A percentile compares a stretch with the other conserved stretches of the same genome.
These are phyloP conservation scores for Paraphaeosphaeria minitans DNA, from an alignment of 2,329 filamentous ascomycete genomes.

Conservation along the genomic window DNA sequence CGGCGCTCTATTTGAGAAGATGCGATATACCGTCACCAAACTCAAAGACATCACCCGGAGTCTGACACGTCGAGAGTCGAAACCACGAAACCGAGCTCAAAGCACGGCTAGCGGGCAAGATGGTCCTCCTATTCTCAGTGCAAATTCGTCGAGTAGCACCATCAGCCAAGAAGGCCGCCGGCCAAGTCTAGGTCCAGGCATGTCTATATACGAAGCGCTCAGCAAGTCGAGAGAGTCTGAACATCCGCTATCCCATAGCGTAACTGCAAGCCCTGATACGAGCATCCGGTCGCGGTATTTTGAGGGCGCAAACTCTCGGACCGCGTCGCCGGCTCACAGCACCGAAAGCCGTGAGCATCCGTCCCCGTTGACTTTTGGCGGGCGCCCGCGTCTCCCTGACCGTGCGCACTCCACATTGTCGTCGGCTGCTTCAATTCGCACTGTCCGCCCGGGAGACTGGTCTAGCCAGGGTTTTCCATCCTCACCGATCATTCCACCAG, in stretches of 20 bases:
- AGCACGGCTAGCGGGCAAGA: slow-evolving; percentile 61
- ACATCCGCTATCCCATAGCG: slow-evolving; percentile 76
- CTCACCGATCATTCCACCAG: slow-evolving; percentile 50
- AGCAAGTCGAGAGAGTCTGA: slow-evolving; percentile 61
- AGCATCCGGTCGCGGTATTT: slow-evolving; percentile 44
- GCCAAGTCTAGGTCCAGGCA: slow-evolving; percentile 63
- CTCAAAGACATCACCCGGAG: slow-evolving; percentile 32
- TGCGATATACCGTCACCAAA: slow-evolving; percentile 73
- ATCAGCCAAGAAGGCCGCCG: slow-evolving; percentile 62
- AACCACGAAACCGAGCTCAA: slow-evolving; percentile 61
- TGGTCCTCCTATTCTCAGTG: slow-evolving; percentile 58
- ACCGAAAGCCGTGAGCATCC: slow-evolving; percentile 30
- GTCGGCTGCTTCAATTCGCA: slow-evolving; percentile 51
- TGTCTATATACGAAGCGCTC: slow-evolving; percentile 58
- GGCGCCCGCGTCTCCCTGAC: slow-evolving; percentile 40
- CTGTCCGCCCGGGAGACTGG: slow-evolving; percentile 51
- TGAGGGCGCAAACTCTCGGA: slow-evolving; percentile 44
- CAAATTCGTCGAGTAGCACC: slow-evolving; percentile 59
- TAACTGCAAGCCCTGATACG: slow-evolving; percentile 70
- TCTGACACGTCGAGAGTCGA: slow-evolving; percentile 45
- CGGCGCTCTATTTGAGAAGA: slow-evolving; percentile 81
- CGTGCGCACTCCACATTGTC: slow-evolving; percentile 50
- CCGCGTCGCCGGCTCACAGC: slow-evolving; percentile 46
- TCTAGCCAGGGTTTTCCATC: slow-evolving; percentile 30
- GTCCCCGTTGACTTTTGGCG: slow-evolving; percentile 12